These are phyloP conservation scores for Malania oleifera DNA, from an alignment of 164 flowering plant genomes.

Conservation along the genomic window DNA sequence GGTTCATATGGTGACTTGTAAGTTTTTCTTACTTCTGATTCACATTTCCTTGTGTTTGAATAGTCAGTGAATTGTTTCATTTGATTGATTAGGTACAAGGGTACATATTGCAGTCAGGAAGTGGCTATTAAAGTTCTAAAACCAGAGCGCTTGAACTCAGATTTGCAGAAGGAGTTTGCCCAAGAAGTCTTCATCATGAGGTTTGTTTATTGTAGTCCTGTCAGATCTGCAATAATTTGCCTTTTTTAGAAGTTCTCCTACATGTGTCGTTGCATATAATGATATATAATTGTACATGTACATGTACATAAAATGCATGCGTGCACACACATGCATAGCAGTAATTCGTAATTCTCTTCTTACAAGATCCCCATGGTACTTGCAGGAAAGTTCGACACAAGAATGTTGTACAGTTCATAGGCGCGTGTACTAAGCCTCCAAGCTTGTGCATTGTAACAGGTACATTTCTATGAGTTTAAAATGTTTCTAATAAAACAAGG, in stretches of 20 bases:
- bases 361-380: not conserved
- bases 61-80: not conserved
- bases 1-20: slow-evolving; percentile 9
- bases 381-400: slow-evolving; percentile 8
- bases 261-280: too few species aligned
- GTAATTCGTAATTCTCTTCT: too few species aligned
- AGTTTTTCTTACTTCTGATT: not conserved
- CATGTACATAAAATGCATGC: too few species aligned
- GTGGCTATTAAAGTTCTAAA: slow-evolving; percentile 2
- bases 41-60: too few species aligned
- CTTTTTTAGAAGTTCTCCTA: too few species aligned
- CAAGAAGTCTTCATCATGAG: slow-evolving; percentile 4
- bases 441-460: slow-evolving; percentile 5
- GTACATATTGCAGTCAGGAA: slow-evolving; percentile 1
- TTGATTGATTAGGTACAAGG: not conserved
- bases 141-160: not conserved
- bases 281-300: too few species aligned
- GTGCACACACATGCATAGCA: too few species aligned
- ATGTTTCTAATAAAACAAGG: not conserved
- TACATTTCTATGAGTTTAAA: not conserved
- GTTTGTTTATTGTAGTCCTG: not conserved
- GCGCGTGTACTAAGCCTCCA: slow-evolving; percentile 6
- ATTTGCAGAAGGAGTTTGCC: slow-evolving; percentile 2
- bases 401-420: slow-evolving; percentile 8
- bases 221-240: too few species aligned